These are phyloP conservation scores for Talaromyces sp. DNA, from an alignment of 2,329 filamentous ascomycete species.

Conservation along the genomic window DNA sequence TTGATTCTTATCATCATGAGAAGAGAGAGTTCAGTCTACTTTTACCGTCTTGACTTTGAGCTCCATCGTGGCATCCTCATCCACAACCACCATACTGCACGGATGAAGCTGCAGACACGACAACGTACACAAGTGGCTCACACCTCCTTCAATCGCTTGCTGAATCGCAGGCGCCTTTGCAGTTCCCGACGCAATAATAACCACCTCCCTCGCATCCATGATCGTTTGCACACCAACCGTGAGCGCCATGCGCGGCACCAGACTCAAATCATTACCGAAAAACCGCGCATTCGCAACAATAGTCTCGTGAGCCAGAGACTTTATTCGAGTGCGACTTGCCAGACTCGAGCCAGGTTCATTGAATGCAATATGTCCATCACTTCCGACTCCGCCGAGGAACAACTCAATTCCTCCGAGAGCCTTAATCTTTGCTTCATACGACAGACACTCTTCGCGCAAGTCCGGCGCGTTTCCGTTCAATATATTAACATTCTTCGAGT, in stretches of 20 bases:
- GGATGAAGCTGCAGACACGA: slow-evolving; percentile 20
- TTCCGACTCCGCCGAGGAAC: slow-evolving; percentile 73
- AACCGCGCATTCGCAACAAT: slow-evolving; percentile 75
- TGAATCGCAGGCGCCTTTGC: slow-evolving; percentile 16
- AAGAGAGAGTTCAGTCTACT: not conserved
- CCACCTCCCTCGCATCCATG: slow-evolving; percentile 17
- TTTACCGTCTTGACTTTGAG: slow-evolving; percentile 19
- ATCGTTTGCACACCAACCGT: slow-evolving; percentile 21
- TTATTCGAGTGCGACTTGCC: slow-evolving; percentile 69
- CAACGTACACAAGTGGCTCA: slow-evolving; percentile 18
- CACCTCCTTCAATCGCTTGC: slow-evolving; percentile 17
- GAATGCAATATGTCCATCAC: slow-evolving; percentile 80
- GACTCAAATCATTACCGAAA: slow-evolving; percentile 60
- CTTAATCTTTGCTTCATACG: slow-evolving; percentile 20
- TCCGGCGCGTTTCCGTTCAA: slow-evolving; percentile 71
- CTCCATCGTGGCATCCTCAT: slow-evolving; percentile 20
- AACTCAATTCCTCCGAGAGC: slow-evolving; percentile 67
- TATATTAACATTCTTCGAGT: slow-evolving; percentile 72
- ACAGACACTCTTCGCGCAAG: slow-evolving; percentile 64
- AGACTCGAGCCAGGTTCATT: slow-evolving; percentile 77
- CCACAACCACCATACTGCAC: slow-evolving; percentile 17
- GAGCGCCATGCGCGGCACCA: slow-evolving; percentile 18
- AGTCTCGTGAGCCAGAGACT: slow-evolving; percentile 76
- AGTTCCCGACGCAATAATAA: slow-evolving; percentile 15
- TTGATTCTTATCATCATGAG: not conserved